Evolutionary conservation across 108 stramenopile species (phyloP), one percentile per base, ranked within the genome.

Genomic region (Mediolabrus comicus): DNA sequence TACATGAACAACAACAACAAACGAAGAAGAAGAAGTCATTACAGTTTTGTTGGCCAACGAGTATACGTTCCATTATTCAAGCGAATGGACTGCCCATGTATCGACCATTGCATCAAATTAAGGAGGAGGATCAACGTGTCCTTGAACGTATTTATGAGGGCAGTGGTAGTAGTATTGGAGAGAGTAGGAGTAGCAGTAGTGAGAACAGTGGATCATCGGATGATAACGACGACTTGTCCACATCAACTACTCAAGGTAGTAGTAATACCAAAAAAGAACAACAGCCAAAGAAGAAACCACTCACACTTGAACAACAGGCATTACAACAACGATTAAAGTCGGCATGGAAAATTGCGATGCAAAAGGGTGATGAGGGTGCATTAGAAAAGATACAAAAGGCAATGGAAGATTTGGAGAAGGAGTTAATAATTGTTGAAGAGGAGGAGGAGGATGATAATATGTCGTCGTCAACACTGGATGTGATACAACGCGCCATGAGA

Each of bases 281-380:
- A 46, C 6, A 3, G 17, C 58, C 39, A 61, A 60, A 53, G 13
- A 67, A 67, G 8, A 66, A 59, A 30, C 22, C 67, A 22, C 49
- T 77, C 11, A 77, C 76, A 53, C 53, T 77, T 4, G 76, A 77
- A 65, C 68, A 77, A 59, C 63, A 69, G 35, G 62, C 76, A 31
- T 61, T 49, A 57, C 62, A 77, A 52, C 69, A 70, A 43, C 51
- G 30, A 35, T 59, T 77, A 10, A 64, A 69, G 31, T 69, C 76
- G 63, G 76, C 76, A 22, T 77, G 69, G 68, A 77, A 77, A 54
- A 56, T 77, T n/a, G 76, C 76, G 13, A 70, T 24, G 33, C 55
- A 70, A 53, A 64, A 52, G 43, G 56, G 62, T 24, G 76, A 77
- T 31, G 25, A 36, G 26, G 76, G 56, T 33, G 76, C 76, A 7